Conservation (phyloP, 768 basidiomycete species). For the Suillus hirtellus region DNA sequence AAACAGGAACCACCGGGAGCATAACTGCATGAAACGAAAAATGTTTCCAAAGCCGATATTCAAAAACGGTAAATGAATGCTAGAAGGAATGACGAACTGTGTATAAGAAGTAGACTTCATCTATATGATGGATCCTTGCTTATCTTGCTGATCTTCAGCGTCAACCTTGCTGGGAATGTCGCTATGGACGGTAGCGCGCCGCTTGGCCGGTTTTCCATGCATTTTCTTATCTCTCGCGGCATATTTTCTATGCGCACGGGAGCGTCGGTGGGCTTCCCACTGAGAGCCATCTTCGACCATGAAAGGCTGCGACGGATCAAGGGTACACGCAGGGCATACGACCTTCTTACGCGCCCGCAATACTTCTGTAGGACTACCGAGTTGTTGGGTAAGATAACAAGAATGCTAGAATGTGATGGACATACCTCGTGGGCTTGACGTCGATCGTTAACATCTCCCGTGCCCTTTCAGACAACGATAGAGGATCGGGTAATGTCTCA, state of each 20-base stretch:
- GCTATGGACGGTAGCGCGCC: background rate
- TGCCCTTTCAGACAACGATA: slow-evolving; percentile 54
- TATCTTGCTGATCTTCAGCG: background rate
- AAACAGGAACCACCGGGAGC: background rate
- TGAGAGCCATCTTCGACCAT: slow-evolving; percentile 58
- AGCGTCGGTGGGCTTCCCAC: slow-evolving; percentile 60
- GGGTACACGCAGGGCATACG: slow-evolving; percentile 65
- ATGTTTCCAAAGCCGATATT: background rate
- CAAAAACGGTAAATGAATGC: background rate
- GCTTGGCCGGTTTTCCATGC: background rate
- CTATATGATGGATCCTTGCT: background rate
- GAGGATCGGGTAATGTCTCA: slow-evolving; percentile 54
- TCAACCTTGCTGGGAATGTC: background rate
- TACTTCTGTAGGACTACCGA: slow-evolving; percentile 54
- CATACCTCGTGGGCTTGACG: slow-evolving; percentile 48
- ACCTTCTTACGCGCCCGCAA: slow-evolving; percentile 57
- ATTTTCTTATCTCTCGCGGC: slow-evolving; percentile 30
- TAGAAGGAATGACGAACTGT: background rate
- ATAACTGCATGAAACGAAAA: background rate
- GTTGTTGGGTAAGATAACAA: slow-evolving; percentile 11
- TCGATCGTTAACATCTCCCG: slow-evolving; percentile 48
- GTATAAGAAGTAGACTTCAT: background rate
- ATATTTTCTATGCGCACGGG: slow-evolving; percentile 55
- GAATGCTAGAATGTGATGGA: slow-evolving; percentile 3
- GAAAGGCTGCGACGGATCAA: slow-evolving; percentile 52